Evolutionary conservation across 805 yeast species (phyloP), one percentile per base, ranked within the genome.

Genomic region (Huiozyma naganishii): DNA sequence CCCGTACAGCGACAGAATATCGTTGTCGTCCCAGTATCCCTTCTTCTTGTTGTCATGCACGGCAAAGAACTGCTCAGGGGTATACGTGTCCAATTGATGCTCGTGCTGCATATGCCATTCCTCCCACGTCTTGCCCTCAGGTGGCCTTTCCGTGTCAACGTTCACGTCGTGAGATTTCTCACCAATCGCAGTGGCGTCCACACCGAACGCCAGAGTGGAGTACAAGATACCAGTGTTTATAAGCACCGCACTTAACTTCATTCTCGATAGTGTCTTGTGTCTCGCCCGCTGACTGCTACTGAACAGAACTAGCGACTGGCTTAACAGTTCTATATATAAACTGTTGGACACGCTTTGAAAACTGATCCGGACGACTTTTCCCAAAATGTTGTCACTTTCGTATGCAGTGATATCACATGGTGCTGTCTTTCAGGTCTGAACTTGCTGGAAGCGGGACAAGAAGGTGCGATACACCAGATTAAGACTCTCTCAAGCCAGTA

Each of bases 21-120:
- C 97, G 17, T 62, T 50, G 1, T 61, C 60, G 45, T 72, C 73
- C 63, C 84, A 66, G 41, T 66, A 61, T 37, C 83, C 87, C 59
- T 75, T 70, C 57, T 70, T 66, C 53, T 76, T 66, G 43, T 77
- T 60, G 62, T 89, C 96, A 64, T 90, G 98, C 28, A 89, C 55
- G 33, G 73, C 73, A 72, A 90, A 90, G 55, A 90, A 86, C 11
- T 82, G 71, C 36, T 72, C 77, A 0, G 94, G 72, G 48, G 83
- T 94, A 54, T 77, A 86, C 28, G 70, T 69, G 48, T 83, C 88
- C 46, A 85, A 51, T 12, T 78, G 83, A 65, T 90, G 97, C 65
- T 90, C 97, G 52, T 77, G 79, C 52, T 75, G 70, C 97, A 90
- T 89, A 62, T 90, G 97, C 84, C 89, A 83, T 52, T 74, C 73